These are phyloP conservation scores for Calonectria henricotiae DNA, from an alignment of 2,329 filamentous ascomycete species.

Conservation along the genomic window DNA sequence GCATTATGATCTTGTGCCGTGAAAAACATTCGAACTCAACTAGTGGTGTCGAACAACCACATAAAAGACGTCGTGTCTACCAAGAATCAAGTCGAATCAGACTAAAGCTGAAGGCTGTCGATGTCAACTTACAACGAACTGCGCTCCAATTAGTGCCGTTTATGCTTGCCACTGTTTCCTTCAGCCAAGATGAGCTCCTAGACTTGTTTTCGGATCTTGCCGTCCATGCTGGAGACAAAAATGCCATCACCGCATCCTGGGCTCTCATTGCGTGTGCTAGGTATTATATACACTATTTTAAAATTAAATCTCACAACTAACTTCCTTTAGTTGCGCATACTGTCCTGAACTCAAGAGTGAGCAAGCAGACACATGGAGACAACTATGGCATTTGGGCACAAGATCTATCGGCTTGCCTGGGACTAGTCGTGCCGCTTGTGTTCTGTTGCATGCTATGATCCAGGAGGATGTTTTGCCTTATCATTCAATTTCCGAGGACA, in stretches of 20 bases:
- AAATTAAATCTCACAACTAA: slow-evolving; percentile 44
- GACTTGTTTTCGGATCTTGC: slow-evolving; percentile 73
- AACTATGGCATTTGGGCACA: slow-evolving; percentile 82
- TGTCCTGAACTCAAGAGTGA: slow-evolving; percentile 56
- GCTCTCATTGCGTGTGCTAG: slow-evolving; percentile 86
- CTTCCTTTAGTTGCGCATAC: slow-evolving; percentile 54
- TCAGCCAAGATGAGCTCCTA: slow-evolving; percentile 68
- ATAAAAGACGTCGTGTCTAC: slow-evolving; percentile 68
- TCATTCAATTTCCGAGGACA: slow-evolving; percentile 77
- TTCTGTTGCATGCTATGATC: slow-evolving; percentile 80
- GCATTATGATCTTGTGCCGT: slow-evolving; percentile 59
- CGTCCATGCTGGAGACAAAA: slow-evolving; percentile 79
- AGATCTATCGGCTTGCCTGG: slow-evolving; percentile 80
- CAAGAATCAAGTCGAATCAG: slow-evolving; percentile 65
- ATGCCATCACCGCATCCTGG: slow-evolving; percentile 80
- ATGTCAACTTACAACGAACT: slow-evolving; percentile 65
- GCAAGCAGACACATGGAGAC: slow-evolving; percentile 73
- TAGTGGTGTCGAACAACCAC: slow-evolving; percentile 62
- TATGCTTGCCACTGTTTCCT: slow-evolving; percentile 65
- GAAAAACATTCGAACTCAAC: slow-evolving; percentile 47
- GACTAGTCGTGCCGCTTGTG: slow-evolving; percentile 84
- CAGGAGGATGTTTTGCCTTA: slow-evolving; percentile 78
- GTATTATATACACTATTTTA: slow-evolving; percentile 61
- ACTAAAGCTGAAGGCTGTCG: slow-evolving; percentile 65
- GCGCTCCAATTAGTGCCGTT: slow-evolving; percentile 74